Evolutionary conservation across 495 filamentous ascomycete species (phyloP).

Genomic region (Polyplosphaeria fusca): DNA sequence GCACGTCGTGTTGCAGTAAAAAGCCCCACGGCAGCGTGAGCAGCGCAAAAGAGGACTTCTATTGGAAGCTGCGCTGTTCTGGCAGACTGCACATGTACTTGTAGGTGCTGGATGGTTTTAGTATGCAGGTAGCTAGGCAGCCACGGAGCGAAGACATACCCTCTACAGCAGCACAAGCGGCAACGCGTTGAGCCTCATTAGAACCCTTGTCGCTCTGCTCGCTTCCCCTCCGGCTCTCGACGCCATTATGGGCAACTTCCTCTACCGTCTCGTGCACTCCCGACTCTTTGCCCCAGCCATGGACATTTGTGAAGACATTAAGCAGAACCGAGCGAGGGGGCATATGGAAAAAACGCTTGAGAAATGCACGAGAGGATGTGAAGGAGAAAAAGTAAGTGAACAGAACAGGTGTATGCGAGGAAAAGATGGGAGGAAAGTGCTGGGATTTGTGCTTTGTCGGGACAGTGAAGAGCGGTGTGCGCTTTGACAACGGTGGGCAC

Average conservation of each 20-base stretch:
- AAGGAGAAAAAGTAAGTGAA: neutral
- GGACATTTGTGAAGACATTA: constrained; percentile 19
- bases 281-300: neutral
- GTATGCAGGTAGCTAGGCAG: no score
- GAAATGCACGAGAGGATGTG: neutral
- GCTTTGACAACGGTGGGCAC: constrained; percentile 28
- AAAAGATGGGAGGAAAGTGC: neutral
- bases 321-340: constrained; percentile 15
- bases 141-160: neutral
- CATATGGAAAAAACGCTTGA: constrained; percentile 3
- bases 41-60: neutral
- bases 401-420: neutral
- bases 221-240: neutral
- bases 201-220: neutral
- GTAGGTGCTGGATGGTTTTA: no score
- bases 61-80: neutral
- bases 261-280: neutral
- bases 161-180: neutral
- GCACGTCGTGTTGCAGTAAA: constrained; percentile 1
- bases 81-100: neutral
- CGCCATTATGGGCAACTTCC: neutral
- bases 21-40: neutral
- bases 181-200: neutral
- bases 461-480: constrained; percentile 26
- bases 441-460: neutral